A percentile compares a stretch with the other conserved stretches of the same genome.
phyloP scores from a whole-genome alignment of 805 yeast species.

The Saccharomycopsis sp. region DNA sequence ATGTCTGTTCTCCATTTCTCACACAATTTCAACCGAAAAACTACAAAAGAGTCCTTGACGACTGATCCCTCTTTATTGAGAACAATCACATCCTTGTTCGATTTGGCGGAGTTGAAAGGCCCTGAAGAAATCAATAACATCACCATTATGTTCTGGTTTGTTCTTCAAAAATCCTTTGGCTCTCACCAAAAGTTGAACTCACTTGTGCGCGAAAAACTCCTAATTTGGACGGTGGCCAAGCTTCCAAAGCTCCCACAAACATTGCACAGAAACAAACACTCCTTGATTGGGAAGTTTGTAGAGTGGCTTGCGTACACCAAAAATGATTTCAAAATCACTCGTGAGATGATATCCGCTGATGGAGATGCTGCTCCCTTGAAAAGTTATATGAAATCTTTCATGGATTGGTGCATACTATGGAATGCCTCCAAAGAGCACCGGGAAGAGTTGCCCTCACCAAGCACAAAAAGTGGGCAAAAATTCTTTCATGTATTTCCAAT shows the following conservation, averaged over 20 bases:
- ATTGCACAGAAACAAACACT: conserved; percentile 8
- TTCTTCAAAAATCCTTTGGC: conserved; percentile 30
- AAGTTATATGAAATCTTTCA: conserved; percentile 3
- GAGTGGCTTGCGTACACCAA: too few species aligned
- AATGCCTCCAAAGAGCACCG: background rate
- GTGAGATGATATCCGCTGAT: too few species aligned
- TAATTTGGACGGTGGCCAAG: conserved; percentile 44
- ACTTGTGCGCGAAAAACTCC: conserved; percentile 29
- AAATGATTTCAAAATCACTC: too few species aligned
- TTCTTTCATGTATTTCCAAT: too few species aligned
- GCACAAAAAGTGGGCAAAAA: too few species aligned
- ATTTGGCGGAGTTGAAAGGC: conserved; percentile 51
- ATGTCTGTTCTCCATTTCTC: conserved; percentile 23
- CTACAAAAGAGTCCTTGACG: conserved; percentile 2
- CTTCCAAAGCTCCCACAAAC: conserved; percentile 30
- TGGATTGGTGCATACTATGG: conserved; percentile 8
- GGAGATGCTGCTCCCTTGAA: background rate
- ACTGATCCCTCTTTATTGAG: conserved; percentile 28
- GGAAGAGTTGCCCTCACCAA: background rate
- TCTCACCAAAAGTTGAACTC: conserved; percentile 27
- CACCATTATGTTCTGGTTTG: conserved; percentile 47
- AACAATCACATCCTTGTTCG: too few species aligned
- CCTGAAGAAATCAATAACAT: conserved; percentile 41
- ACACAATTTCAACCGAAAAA: background rate
- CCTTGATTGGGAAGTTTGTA: conserved; percentile 2